Base-by-base conservation (phyloP, 805 yeast genomes). In the Yarrowia phangngaensis region DNA sequence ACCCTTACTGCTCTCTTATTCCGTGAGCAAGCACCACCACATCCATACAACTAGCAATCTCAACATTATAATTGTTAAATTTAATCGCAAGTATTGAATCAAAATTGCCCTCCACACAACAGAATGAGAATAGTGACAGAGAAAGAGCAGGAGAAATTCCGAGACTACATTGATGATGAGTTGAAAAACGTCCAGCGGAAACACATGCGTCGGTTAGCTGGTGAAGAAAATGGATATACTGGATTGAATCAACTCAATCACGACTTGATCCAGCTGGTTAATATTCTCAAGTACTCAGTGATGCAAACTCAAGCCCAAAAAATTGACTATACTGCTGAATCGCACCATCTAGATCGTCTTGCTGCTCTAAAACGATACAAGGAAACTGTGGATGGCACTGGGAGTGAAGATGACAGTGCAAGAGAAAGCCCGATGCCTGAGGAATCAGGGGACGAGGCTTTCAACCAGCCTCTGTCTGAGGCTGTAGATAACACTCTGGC, bases 201-300 rank as follows among this genome's bases (percentile, higher is more conserved):
- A 24, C 56, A 46, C 26, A 55, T 61, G 12, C 60, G 56, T 20
- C 35, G 61, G 5, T 22, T 54, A 7, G 35, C 31, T 7, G 50
- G 35, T 11, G 51, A 41, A 17, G 52, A 31, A n/a, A 53, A 53
- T 13, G 45, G 45, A 9, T 38, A 26, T 23, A 5, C 8, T 11
- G 23, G 23, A 2, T 6, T 38, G 32, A 23, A 38, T 2, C 29
- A 26, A 1, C 51, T 60, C 30, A 40, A 55, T 2, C 54, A 48
- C 0, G 84, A 79, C 31, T 57, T 81, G 19, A 67, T 69, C 28
- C 62, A 66, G 6, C 60, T 82, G 2, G 56, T 81, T 3, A 76
- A 73, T 36, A 67, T 84, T 30, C 63, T 84, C 5, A 80, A 86
- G 85, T 73, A 72, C 50, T 78, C 87, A 0, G 68, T 82, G 13